phyloP scores from a whole-genome alignment of 345 rosid species.

The Angophora floribunda region DNA sequence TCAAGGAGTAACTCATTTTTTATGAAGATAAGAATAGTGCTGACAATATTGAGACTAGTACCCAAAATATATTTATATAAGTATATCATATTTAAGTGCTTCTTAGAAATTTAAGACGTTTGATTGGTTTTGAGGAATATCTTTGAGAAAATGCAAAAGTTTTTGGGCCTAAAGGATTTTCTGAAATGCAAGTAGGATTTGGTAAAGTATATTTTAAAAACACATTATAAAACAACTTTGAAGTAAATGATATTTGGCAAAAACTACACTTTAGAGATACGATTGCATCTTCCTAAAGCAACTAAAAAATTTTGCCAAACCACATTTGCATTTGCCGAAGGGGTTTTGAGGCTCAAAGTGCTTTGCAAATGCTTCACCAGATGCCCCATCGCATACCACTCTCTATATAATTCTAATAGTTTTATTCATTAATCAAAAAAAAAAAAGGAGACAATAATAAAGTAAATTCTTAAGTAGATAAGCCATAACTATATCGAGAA shows the following conservation, averaged over 20 bases:
- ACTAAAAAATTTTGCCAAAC: accelerated
- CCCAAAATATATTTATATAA: not conserved
- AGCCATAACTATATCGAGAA: not conserved
- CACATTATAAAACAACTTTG: not conserved
- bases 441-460: not conserved
- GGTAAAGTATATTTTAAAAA: too few relatives aligned
- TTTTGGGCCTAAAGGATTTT: accelerated
- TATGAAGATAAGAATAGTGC: not conserved
- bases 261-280: not conserved
- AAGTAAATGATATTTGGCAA: not conserved
- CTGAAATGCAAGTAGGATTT: too few relatives aligned
- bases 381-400: not conserved
- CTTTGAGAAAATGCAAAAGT: too few relatives aligned
- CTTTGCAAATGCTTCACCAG: not conserved
- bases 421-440: not conserved
- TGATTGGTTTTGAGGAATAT: not conserved
- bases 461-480: not conserved
- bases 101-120: not conserved
- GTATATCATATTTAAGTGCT: not conserved
- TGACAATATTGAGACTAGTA: not conserved
- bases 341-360: not conserved
- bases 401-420: not conserved
- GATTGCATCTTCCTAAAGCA: not conserved
- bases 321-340: not conserved
- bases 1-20: not conserved